Base-by-base conservation (phyloP, 257 asterid genomes). In the Solanum ahanhuiri region DNA sequence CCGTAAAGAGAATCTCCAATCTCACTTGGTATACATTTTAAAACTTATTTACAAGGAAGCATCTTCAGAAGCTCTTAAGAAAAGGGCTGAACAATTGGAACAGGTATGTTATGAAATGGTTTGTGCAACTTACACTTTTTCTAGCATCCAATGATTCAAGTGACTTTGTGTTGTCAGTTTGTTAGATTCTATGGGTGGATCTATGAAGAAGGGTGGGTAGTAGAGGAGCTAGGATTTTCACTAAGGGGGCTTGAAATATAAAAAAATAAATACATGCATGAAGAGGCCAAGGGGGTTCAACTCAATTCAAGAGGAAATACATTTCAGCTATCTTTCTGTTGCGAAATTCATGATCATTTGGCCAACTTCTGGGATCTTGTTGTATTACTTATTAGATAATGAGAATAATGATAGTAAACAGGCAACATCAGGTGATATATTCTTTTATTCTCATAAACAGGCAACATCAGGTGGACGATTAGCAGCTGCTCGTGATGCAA, bases 401-500 rank as follows among this genome's bases (percentile, higher is more conserved):
- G 20, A 48, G 58, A 48, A 48, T 15, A 48, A 15, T 48, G 5
- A 48, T 14, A 14, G 20, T 48, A 48, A 14, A 77, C 92, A 94
- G 98, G 71, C 88, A 79, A 86, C 94, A 67, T 81, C 91, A 45
- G 58, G 58, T 28, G 57, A 39, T 77, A 67, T 60, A 12, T 12
- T 70, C 75, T 64, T 66, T 86, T 57, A 77, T 86, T 22, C 85
- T 48, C 58, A 76, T 30, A 85, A 82, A 77, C 92, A 94, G 98
- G 71, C 88, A 79, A 86, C 94, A 72, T 83, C 92, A 45, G 90
- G 87, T 85, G 92, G 88, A 31, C 81, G 87, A 69, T 83, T 93
- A 54, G 92, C 86, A 86, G 63, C 90, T 85, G 91, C 93, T 87
- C 89, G 91, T 83, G 98, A 93, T 92, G 92, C 94, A 57, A 93